Evolutionary conservation across 768 basidiomycete genomes (phyloP).

Genomic region (Mycena filopes): DNA sequence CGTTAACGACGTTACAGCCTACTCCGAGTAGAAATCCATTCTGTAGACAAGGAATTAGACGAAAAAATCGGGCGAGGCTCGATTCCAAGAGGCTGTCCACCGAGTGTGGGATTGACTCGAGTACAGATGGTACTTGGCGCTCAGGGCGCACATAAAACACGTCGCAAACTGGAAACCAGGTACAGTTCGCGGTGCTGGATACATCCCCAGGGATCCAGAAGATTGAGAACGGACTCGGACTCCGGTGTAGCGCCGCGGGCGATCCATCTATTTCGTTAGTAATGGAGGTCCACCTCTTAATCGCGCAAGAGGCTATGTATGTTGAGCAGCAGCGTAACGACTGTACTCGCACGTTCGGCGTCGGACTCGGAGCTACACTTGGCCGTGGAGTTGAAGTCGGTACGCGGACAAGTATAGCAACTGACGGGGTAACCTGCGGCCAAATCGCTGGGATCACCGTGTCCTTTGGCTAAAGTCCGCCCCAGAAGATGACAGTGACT

Average conservation of each 20-base stretch:
- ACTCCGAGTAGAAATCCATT: neutral
- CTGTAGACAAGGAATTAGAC: neutral
- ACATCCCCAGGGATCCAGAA: neutral
- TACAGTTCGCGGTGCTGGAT: neutral
- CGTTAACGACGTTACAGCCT: too few species aligned
- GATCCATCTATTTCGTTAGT: neutral
- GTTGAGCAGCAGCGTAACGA: neutral
- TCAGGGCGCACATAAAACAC: conserved; percentile 21
- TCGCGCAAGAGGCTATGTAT: conserved; percentile 1
- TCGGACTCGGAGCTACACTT: neutral
- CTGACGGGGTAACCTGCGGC: neutral
- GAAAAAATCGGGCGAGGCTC: neutral
- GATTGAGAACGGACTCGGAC: neutral
- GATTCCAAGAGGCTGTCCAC: conserved; percentile 4
- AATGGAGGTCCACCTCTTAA: neutral
- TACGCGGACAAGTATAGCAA: conserved; percentile 1
- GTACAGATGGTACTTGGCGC: neutral
- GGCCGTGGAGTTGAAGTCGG: neutral
- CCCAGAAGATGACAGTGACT: neutral
- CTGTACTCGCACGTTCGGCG: conserved; percentile 3
- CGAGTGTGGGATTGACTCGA: conserved; percentile 20
- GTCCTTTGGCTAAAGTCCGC: neutral
- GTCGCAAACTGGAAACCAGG: conserved; percentile 4
- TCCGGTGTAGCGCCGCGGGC: neutral
- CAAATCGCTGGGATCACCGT: neutral